A percentile compares a stretch with the other conserved stretches of the same genome.
These are phyloP conservation scores for Fonsecaea pugnacius DNA, from an alignment of 2,329 filamentous ascomycete genomes.

Conservation along the genomic window DNA sequence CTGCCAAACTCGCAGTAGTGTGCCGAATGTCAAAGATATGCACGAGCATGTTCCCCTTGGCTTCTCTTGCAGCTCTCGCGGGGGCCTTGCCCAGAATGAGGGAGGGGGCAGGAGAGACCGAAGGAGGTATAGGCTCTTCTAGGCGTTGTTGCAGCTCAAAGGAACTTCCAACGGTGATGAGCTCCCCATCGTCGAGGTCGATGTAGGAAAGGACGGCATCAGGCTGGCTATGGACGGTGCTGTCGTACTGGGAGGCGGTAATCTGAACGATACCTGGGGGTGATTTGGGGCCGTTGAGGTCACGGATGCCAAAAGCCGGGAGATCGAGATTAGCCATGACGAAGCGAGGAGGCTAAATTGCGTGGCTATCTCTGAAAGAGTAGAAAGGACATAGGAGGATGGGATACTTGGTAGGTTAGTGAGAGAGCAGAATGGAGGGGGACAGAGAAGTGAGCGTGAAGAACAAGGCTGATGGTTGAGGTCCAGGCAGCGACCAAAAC, in stretches of 20 bases:
- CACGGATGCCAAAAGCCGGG: slow-evolving; percentile 36
- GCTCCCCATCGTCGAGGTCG: slow-evolving; percentile 53
- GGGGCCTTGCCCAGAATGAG: slow-evolving; percentile 17
- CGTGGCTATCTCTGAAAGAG: slow-evolving; percentile 1
- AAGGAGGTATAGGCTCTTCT: slow-evolving; percentile 44
- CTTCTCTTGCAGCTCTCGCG: slow-evolving; percentile 9
- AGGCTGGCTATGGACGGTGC: slow-evolving; percentile 47
- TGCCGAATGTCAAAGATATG: slow-evolving; percentile 52
- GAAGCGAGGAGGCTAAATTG: slow-evolving; percentile 3
- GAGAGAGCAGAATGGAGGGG: not conserved
- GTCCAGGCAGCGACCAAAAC: slow-evolving; percentile 17
- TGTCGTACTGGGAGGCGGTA: slow-evolving; percentile 50
- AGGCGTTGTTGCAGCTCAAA: slow-evolving; percentile 53
- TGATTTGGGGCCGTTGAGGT: slow-evolving; percentile 28
- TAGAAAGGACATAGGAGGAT: slow-evolving; percentile 9
- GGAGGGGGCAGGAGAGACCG: not conserved
- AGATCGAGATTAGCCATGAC: slow-evolving; percentile 26
- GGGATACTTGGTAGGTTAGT: not conserved
- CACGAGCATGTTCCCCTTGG: slow-evolving; percentile 41
- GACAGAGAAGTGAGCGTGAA: slow-evolving; percentile 3
- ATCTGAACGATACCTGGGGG: slow-evolving; percentile 47
- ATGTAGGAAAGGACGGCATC: slow-evolving; percentile 50
- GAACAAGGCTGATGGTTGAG: slow-evolving; percentile 7
- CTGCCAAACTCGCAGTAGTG: slow-evolving; percentile 28
- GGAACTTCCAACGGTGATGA: slow-evolving; percentile 54